Base-by-base conservation (phyloP, 1,284 basidiomycete species). In the Boletus subluridellus region DNA sequence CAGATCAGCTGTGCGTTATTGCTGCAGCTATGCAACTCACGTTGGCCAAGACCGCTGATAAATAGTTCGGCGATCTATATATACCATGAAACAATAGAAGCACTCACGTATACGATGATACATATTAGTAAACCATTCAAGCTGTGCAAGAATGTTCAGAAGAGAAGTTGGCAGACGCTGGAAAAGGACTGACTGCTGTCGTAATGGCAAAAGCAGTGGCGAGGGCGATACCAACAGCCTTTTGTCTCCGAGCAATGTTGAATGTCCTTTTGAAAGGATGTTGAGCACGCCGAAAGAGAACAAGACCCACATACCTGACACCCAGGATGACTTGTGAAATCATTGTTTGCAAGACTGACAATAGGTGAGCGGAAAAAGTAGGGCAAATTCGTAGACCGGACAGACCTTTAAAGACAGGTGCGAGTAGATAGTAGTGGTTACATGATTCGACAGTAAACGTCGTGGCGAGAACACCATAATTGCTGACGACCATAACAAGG, bases 391-490 rank as follows among this genome's bases (percentile, higher is more conserved):
- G 1, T 12, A 24, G 38, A 39, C 4, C 6, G 5, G 37, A 53
- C 59, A 28, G 15, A 74, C 76, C 75, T 69, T 77, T 77, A 41
- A 77, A 66, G 14, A 67, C 49, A 4, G 75, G 70, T 24, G 73
- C 55, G 17, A 68, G 44, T n/a, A 70, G 52, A 55, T 64, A 75
- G 56, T 69, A 77, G 1, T 50, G 47, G 1, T 54, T 54, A 65
- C 76, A 76, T 21, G 62, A 55, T 3, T 63, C 63, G 32, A 24
- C 10, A 1, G 70, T 68, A 57, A 76, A 77, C 5, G 60, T 50
- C 11, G 62, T 63, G 28, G 66, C 61, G 55, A 80, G 78, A 55
- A 69, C 75, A 24, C 77, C 78, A 61, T 74, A 69, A 59, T 75
- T 76, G 62, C 73, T 76, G 54, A 78, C 53, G 14, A 70, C 55